Conservation (phyloP, 768 basidiomycete species). For the Pleurotus tuoliensis region DNA sequence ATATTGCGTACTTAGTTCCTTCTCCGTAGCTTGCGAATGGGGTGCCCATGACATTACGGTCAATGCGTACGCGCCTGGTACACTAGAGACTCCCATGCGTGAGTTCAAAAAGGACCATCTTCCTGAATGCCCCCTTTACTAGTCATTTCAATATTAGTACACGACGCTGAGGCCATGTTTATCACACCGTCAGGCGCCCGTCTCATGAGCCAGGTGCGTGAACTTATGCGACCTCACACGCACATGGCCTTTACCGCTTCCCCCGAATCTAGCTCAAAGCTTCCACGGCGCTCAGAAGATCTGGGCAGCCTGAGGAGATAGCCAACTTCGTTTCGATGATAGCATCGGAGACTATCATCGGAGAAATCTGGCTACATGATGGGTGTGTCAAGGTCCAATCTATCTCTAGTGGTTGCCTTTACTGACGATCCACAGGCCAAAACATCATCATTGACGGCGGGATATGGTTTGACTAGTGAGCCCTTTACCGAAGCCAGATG, state of each 20-base stretch:
- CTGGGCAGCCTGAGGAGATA: constrained; percentile 25
- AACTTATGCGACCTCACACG: too few relatives aligned
- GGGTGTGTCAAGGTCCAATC: constrained; percentile 13
- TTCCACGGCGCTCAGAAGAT: constrained; percentile 14
- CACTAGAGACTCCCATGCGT: constrained; percentile 28
- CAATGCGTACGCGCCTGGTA: constrained; percentile 36
- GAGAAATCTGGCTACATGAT: constrained; percentile 32
- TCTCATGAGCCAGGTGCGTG: background rate
- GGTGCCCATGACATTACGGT: constrained; percentile 32
- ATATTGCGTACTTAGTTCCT: background rate
- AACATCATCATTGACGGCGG: constrained; percentile 1
- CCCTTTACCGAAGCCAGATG: too few relatives aligned
- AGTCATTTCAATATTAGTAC: background rate
- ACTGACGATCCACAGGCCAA: background rate
- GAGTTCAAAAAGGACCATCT: constrained; percentile 4
- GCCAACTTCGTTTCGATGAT: constrained; percentile 31
- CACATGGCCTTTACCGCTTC: too few relatives aligned
- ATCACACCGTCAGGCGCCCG: background rate
- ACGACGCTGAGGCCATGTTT: constrained; percentile 8
- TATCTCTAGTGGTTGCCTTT: background rate
- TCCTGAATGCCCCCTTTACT: background rate
- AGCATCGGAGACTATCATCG: too few relatives aligned
- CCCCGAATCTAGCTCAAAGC: constrained; percentile 8
- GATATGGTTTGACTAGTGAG: too few relatives aligned
- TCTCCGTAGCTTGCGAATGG: constrained; percentile 24